Base-by-base conservation (phyloP, 257 asterid species). In the Plantago ovata region DNA sequence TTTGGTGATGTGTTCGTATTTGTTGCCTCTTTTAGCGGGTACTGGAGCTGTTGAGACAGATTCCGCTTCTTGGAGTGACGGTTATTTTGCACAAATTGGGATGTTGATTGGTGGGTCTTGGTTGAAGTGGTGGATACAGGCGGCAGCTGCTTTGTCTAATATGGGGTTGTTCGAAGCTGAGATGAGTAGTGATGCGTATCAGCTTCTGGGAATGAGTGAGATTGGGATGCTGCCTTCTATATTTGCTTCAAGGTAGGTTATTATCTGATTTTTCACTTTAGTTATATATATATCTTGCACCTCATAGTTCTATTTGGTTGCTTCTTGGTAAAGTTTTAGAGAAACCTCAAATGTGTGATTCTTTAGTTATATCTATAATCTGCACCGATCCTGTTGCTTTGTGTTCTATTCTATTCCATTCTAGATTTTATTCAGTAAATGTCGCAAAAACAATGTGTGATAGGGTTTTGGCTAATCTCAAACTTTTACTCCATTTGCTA, bases 51-150 rank as follows among this genome's bases (percentile, higher is more conserved):
- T 79, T 66, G 77, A 72, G n/a, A 73, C 96, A 0, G 83, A 88
- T 60, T 28, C 84, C 0, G 51, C 81, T 12, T 83, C 76, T 13
- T 88, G 96, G 96, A 88, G 75, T 38, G 96, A 85, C n/a, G 96
- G 96, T 2, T 88, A 88, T 71, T 88, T 88, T n/a, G 94, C 95
- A 0, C 83, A 82, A 66, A 75, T 79, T 7, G 98, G 95, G 21
- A 73, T 79, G 94, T 48, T 91, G 67, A 83, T 91, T 0, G 98
- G 98, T 16, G 96, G 98, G 2, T 61, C 75, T 54, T 91, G 98
- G 98, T 65, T 91, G 28, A 91, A 83, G 49, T 91, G 95, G 96
- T 91, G 98, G 98, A 87, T 91, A 12, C 98, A 91, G 59, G 83
- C 77, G 1, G 98, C 95, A 0, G 80, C 98, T 21, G 96, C 96